These are phyloP conservation scores for Geosmithia morbida DNA, from an alignment of 2,329 filamentous ascomycete genomes.

Conservation along the genomic window DNA sequence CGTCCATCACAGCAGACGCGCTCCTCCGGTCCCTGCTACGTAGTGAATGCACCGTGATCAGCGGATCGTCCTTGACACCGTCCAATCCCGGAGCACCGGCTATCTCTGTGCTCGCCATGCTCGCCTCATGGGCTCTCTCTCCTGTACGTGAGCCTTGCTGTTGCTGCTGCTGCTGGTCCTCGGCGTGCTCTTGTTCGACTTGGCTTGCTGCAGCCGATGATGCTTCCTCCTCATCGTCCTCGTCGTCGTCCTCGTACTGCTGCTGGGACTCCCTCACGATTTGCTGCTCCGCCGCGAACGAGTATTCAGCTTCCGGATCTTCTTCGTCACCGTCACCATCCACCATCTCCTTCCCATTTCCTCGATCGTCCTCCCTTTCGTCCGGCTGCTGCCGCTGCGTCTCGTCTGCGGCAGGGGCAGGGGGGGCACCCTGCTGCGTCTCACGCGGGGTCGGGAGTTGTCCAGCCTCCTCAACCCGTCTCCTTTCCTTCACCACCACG, in stretches of 20 bases:
- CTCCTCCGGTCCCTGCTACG: constrained; percentile 12
- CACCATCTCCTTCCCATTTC: not conserved
- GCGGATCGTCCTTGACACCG: constrained; percentile 8
- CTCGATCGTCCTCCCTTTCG: not conserved
- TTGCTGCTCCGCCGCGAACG: constrained; percentile 8
- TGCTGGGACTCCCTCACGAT: constrained; percentile 7
- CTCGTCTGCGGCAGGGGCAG: not conserved
- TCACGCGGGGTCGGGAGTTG: not conserved
- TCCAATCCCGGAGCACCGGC: too few relatives aligned
- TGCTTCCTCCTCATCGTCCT: not conserved
- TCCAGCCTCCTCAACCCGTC: not conserved
- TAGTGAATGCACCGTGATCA: constrained; percentile 13
- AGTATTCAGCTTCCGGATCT: constrained; percentile 4
- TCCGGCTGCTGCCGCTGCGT: not conserved
- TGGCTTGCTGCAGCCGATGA: not conserved
- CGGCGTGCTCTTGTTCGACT: not conserved
- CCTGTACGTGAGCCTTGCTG: not conserved
- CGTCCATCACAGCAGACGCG: constrained; percentile 7
- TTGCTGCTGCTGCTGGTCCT: not conserved
- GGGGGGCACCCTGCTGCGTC: not conserved
- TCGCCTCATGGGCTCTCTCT: not conserved
- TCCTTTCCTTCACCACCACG: not conserved
- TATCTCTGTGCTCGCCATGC: too few relatives aligned
- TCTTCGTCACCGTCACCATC: constrained; percentile 1
- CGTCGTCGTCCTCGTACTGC: not conserved